Evolutionary conservation across 2,329 filamentous ascomycete genomes (phyloP), one percentile per base, ranked within the genome.

Genomic region (Cytospora paraplurivora): DNA sequence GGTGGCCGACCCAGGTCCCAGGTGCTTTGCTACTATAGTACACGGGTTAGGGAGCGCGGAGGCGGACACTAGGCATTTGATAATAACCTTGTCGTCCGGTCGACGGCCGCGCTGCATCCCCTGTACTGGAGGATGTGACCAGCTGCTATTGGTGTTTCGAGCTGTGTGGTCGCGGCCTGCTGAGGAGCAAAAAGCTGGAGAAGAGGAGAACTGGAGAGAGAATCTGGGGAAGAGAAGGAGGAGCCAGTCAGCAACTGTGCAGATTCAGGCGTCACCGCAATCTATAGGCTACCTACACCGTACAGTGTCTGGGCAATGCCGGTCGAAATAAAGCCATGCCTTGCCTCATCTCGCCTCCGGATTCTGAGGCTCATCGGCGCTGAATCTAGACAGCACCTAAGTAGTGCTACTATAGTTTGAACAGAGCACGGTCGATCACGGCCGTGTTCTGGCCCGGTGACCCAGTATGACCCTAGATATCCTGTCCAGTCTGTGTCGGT

Each of bases 311-410:
- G 53, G 51, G 59, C 59, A 44, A 61, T 61, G 59, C 51, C 35
- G 52, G 44, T 19, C 44, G 21, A 27, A 47, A 47, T 19, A 47
- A 21, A 53, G 17, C 19, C 51, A 50, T 55, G 51, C 3, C 59
- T 61, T 55, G 51, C 3, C 59, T 61, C 59, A 61, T 61, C 33
- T 61, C 59, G 59, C 51, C 59, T 61, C 59, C 59, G 54, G 59
- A 61, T 53, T 61, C 54, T 53, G 59, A 61, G 50, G 54, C 59
- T 61, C 53, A 61, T 55, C 51, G 38, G 47, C 44, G 54, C 49
- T 38, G 59, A 61, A 32, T 3, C 27, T 27, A 27, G 2, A 27
- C 27, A 27, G 2, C 27, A 27, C 27, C 27, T 27, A 27, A 2
- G 27, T 27, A 27, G 27, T 27, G 27, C 27, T 27, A 4, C 27